A percentile compares a stretch with the other conserved stretches of the same genome.
Evolutionary conservation across 345 rosid species (phyloP).

Genomic region (Citrus maxima): DNA sequence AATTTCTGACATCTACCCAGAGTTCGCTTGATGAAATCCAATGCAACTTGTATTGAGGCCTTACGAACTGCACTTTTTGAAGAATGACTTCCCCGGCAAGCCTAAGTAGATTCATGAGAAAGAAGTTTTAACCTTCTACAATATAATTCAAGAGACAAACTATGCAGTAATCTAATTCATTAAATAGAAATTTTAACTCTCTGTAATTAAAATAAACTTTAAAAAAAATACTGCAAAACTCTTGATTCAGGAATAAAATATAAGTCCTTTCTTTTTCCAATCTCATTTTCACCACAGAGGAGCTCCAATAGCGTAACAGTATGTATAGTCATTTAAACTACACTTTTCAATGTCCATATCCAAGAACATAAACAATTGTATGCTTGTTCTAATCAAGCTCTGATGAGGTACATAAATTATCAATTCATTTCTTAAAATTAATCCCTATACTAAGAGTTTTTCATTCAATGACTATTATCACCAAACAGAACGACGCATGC

Average conservation of each 20-base stretch:
- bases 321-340: not conserved
- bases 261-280: not conserved
- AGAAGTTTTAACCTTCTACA: not conserved
- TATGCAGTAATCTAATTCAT: not conserved
- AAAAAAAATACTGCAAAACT: not conserved
- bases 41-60: constrained; percentile 73
- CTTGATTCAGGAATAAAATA: not conserved
- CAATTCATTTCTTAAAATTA: not conserved
- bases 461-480: not conserved
- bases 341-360: not conserved
- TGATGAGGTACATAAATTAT: not conserved
- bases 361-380: not conserved
- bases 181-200: no score
- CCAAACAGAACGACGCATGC: not conserved
- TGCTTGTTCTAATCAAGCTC: not conserved
- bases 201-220: not conserved
- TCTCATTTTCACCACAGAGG: not conserved
- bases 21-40: constrained; percentile 69
- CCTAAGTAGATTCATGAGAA: constrained; percentile 39
- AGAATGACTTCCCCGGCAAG: constrained; percentile 63
- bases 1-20: constrained; percentile 67
- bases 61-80: constrained; percentile 60
- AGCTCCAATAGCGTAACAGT: no score
- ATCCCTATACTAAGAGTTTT: not conserved
- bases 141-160: not conserved